Conservation (phyloP, 768 basidiomycete species). For the Suillus fuscotomentosus region DNA sequence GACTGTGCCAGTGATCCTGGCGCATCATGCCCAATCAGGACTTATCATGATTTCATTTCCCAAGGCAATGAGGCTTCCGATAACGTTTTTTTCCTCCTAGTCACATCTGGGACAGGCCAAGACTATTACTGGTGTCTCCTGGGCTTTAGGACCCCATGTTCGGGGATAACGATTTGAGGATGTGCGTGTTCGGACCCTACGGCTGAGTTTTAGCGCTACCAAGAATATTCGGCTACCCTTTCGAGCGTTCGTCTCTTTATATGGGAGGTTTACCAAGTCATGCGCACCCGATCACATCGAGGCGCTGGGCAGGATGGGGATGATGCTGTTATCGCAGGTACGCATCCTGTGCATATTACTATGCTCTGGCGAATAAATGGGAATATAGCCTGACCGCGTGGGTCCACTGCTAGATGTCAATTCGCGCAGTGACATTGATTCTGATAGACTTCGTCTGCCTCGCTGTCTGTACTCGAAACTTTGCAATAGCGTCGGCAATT, state of each 20-base stretch:
- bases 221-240: no score
- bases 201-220: not conserved
- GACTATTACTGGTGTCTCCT: not conserved
- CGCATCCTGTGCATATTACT: not conserved
- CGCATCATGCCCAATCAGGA: not conserved
- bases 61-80: not conserved
- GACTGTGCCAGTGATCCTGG: not conserved
- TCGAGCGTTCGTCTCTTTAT: not conserved
- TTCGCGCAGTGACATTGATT: not conserved
- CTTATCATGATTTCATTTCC: not conserved
- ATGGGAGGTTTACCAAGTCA: not conserved
- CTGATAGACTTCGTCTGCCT: not conserved
- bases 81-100: not conserved
- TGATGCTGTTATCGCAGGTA: not conserved
- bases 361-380: not conserved
- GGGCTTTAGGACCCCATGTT: not conserved
- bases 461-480: not conserved
- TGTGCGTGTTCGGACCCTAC: not conserved
- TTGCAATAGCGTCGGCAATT: not conserved
- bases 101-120: not conserved
- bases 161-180: not conserved
- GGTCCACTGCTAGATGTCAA: not conserved
- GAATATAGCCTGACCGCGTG: not conserved
- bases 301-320: not conserved
- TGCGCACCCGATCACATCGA: not conserved